Conservation (phyloP, 2,329 filamentous ascomycete species). For the Clarireedia monteithiana region DNA sequence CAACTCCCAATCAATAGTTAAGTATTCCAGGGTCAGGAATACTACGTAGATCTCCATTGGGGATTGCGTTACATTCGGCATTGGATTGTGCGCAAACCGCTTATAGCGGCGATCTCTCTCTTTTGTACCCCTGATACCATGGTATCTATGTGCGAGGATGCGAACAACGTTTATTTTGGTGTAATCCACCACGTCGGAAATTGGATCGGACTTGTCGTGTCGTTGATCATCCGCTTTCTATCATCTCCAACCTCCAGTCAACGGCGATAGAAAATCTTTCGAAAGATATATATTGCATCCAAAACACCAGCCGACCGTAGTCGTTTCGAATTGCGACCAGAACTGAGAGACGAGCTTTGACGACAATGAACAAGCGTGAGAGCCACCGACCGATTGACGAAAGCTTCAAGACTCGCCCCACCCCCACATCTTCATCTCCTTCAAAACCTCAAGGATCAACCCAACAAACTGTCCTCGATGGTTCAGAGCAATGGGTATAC, state of each 20-base stretch:
- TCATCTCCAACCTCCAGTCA: neutral
- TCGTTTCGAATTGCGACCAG: neutral
- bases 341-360: neutral
- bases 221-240: neutral
- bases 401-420: neutral
- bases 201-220: slow-evolving; percentile 1
- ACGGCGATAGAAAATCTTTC: neutral
- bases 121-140: neutral
- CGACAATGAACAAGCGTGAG: neutral
- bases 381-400: neutral
- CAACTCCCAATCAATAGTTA: no score
- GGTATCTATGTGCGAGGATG: neutral
- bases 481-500: neutral
- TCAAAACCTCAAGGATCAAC: neutral
- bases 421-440: neutral
- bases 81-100: neutral
- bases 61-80: neutral
- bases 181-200: neutral
- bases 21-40: no score
- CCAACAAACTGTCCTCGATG: neutral
- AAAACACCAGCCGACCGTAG: neutral
- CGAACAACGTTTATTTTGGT: neutral
- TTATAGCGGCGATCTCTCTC: neutral
- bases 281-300: neutral
- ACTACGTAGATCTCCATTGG: no score